Conservation (phyloP, 352 stramenopile species). For the Globisporangium uncinulatum region DNA sequence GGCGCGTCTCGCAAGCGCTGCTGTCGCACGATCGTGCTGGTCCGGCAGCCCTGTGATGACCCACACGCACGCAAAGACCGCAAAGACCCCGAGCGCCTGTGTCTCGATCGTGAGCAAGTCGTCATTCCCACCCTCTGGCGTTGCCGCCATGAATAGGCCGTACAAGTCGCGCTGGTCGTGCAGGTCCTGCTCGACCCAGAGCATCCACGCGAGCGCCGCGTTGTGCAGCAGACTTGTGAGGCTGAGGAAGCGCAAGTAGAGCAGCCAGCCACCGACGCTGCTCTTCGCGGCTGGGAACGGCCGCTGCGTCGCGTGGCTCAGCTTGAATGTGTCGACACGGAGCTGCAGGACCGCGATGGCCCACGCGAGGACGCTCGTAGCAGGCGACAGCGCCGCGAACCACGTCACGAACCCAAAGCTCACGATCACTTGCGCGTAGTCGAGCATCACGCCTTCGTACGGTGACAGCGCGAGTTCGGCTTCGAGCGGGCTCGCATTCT, state of each 20-base stretch:
- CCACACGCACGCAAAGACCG: constrained; percentile 28
- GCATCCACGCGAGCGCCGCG: constrained; percentile 24
- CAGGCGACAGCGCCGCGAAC: constrained; percentile 49
- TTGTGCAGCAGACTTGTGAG: constrained; percentile 51
- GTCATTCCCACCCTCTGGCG: no score
- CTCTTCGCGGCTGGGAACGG: constrained; percentile 43
- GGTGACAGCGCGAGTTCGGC: constrained; percentile 32
- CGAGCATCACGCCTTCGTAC: constrained; percentile 70
- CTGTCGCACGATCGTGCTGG: constrained; percentile 25
- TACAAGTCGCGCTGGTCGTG: constrained; percentile 12
- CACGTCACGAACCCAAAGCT: constrained; percentile 59
- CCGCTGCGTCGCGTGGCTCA: constrained; percentile 55
- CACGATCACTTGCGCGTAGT: constrained; percentile 68
- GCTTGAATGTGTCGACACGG: constrained; percentile 55
- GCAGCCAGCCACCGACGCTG: constrained; percentile 56
- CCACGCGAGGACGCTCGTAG: constrained; percentile 37
- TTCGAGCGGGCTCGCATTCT: constrained; percentile 15
- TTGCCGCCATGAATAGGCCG: background rate
- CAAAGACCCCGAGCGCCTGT: constrained; percentile 31
- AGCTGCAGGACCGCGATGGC: constrained; percentile 49
- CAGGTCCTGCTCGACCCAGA: constrained; percentile 22
- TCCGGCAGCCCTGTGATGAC: constrained; percentile 25
- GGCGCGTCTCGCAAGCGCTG: constrained; percentile 21
- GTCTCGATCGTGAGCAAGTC: constrained; percentile 20
- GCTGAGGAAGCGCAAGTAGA: constrained; percentile 48